These are phyloP conservation scores for Atkinsonella hypoxylon DNA, from an alignment of 2,329 filamentous ascomycete genomes.

Conservation along the genomic window DNA sequence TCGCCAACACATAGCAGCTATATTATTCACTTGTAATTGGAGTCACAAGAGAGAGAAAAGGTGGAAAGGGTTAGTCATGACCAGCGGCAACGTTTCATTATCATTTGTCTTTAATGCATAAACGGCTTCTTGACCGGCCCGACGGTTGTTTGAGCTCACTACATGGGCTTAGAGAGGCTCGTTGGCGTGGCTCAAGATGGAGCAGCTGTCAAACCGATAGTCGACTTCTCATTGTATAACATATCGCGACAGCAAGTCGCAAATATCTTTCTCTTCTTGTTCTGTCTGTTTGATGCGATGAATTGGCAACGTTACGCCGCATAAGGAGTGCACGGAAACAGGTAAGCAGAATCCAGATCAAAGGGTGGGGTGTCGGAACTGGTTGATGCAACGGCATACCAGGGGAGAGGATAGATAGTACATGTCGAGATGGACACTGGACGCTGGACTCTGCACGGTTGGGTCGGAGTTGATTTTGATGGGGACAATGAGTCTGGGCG, in stretches of 20 bases:
- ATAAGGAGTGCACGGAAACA: neutral
- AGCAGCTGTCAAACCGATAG: neutral
- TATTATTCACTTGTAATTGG: neutral
- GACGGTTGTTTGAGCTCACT: neutral
- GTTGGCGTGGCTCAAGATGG: neutral
- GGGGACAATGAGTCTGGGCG: neutral
- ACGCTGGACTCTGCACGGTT: neutral
- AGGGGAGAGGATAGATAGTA: neutral
- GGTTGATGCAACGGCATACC: neutral
- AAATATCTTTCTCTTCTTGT: neutral
- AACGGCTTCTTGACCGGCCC: neutral
- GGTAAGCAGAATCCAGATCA: neutral
- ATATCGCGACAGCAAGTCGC: neutral
- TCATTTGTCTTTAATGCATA: neutral
- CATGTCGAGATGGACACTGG: neutral
- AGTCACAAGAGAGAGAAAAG: neutral
- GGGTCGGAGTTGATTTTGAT: conserved; percentile 2
- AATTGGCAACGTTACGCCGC: neutral
- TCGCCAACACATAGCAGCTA: neutral
- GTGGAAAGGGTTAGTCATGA: neutral
- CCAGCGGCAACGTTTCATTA: neutral
- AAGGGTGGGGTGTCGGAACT: neutral
- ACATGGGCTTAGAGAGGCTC: neutral
- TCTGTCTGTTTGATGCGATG: neutral
- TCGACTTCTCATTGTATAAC: neutral